These are phyloP conservation scores for Penicillium expansum DNA, from an alignment of 2,329 filamentous ascomycete genomes.

Conservation along the genomic window DNA sequence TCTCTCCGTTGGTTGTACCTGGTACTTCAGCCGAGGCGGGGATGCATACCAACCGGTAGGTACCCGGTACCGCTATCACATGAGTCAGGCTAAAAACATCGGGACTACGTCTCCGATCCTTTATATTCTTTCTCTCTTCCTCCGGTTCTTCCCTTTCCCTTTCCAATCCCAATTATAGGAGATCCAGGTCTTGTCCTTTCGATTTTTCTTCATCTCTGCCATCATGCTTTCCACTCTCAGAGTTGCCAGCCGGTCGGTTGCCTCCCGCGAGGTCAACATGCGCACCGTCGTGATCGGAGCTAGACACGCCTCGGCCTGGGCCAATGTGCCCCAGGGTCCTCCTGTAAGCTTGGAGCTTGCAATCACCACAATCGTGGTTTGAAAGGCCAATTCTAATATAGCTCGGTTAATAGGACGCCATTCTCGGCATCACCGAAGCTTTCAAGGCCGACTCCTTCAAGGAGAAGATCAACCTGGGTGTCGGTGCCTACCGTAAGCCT, in stretches of 20 bases:
- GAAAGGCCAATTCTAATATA: conserved; percentile 25
- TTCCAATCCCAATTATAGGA: conserved; percentile 7
- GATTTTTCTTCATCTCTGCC: conserved; percentile 5
- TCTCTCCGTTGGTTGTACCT: conserved; percentile 9
- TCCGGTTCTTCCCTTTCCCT: conserved; percentile 16
- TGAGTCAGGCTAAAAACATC: conserved; percentile 26
- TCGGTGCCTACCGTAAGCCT: conserved; percentile 81
- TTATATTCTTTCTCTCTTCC: conserved; percentile 14
- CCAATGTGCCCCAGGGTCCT: conserved; percentile 87
- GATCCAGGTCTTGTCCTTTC: conserved; percentile 10
- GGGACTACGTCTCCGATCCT: conserved; percentile 24
- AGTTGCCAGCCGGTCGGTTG: conserved; percentile 44
- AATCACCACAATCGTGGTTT: neutral
- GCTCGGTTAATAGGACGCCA: conserved; percentile 40
- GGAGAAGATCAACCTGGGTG: conserved; percentile 98
- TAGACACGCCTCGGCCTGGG: conserved; percentile 77
- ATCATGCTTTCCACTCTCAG: conserved; percentile 49
- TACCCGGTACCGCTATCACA: conserved; percentile 23
- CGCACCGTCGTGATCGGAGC: conserved; percentile 44
- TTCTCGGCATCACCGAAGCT: conserved; percentile 77
- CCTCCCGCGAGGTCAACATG: conserved; percentile 39
- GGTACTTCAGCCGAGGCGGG: conserved; percentile 13
- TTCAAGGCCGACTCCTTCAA: conserved; percentile 95
- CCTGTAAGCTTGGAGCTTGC: conserved; percentile 62
- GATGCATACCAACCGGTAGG: conserved; percentile 8